phyloP scores from a whole-genome alignment of 73 alveolate genomes.

The Tetrahymena thermophila region DNA sequence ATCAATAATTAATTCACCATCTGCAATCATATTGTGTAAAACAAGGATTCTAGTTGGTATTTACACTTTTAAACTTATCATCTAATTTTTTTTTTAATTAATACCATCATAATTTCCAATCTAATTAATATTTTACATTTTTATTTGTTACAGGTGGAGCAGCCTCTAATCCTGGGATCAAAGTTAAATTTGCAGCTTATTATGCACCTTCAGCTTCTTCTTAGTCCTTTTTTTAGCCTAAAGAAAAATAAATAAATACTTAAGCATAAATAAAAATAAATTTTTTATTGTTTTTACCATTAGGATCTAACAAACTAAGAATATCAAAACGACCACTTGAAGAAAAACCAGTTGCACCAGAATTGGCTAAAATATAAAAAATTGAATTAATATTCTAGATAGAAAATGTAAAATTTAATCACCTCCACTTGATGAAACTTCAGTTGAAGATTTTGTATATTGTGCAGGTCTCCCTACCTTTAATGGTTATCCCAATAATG shows the following conservation, averaged over 20 bases:
- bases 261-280: too few relatives aligned
- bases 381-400: neutral
- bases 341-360: neutral
- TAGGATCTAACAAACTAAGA: neutral
- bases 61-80: conserved; percentile 13
- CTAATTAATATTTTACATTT: neutral
- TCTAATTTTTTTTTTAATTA: conserved; percentile 1
- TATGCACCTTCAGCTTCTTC: neutral
- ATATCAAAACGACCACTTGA: neutral
- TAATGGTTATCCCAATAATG: conserved; percentile 63
- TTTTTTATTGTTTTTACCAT: neutral
- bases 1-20: conserved; percentile 42
- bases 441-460: conserved; percentile 2
- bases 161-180: neutral
- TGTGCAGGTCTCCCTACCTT: conserved; percentile 94
- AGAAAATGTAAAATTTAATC: neutral
- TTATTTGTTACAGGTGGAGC: neutral
- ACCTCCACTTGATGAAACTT: neutral
- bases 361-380: neutral
- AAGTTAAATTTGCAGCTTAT: neutral
- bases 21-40: conserved; percentile 16
- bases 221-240: neutral
- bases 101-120: neutral
- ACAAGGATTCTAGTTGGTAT: conserved; percentile 40
- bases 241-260: neutral